Evolutionary conservation across 2,329 filamentous ascomycete genomes (phyloP).

Genomic region (Fusarium irregulare): DNA sequence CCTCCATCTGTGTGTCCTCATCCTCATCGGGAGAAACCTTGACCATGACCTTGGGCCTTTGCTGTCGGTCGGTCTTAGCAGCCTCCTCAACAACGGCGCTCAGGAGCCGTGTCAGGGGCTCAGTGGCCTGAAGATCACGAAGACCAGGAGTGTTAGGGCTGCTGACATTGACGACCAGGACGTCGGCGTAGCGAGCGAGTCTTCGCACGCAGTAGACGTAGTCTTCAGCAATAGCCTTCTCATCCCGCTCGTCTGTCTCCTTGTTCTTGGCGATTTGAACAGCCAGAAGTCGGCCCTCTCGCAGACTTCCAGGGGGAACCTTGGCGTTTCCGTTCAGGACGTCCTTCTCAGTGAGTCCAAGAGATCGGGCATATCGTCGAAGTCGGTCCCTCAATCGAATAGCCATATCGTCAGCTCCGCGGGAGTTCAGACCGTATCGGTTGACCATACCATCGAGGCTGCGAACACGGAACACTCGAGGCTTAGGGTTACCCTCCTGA

Average conservation of each 20-base stretch:
- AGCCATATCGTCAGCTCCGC: slow-evolving; percentile 89
- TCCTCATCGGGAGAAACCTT: slow-evolving; percentile 98
- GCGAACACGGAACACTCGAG: slow-evolving; percentile 87
- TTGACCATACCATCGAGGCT: slow-evolving; percentile 91
- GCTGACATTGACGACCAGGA: slow-evolving; percentile 98
- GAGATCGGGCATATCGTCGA: slow-evolving; percentile 76
- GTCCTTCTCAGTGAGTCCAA: slow-evolving; percentile 76
- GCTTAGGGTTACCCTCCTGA: slow-evolving; percentile 87
- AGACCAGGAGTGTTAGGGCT: slow-evolving; percentile 96
- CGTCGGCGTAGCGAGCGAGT: slow-evolving; percentile 88
- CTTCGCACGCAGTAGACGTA: slow-evolving; percentile 91
- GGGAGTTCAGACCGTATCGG: slow-evolving; percentile 93
- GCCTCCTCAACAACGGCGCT: slow-evolving; percentile 86
- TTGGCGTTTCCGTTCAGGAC: slow-evolving; percentile 81
- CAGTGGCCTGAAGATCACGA: slow-evolving; percentile 84
- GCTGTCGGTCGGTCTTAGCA: slow-evolving; percentile 72
- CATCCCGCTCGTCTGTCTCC: slow-evolving; percentile 84
- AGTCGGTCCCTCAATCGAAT: slow-evolving; percentile 81
- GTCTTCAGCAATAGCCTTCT: slow-evolving; percentile 80
- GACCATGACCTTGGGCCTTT: slow-evolving; percentile 83
- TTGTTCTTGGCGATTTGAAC: slow-evolving; percentile 99
- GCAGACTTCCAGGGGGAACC: slow-evolving; percentile 85
- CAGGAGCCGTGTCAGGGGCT: slow-evolving; percentile 83
- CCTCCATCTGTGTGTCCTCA: slow-evolving; percentile 82
- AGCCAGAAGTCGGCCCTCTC: slow-evolving; percentile 79